Evolutionary conservation across 257 asterid species (phyloP), one percentile per base, ranked within the genome.

Genomic region (Nemophila menziesii): DNA sequence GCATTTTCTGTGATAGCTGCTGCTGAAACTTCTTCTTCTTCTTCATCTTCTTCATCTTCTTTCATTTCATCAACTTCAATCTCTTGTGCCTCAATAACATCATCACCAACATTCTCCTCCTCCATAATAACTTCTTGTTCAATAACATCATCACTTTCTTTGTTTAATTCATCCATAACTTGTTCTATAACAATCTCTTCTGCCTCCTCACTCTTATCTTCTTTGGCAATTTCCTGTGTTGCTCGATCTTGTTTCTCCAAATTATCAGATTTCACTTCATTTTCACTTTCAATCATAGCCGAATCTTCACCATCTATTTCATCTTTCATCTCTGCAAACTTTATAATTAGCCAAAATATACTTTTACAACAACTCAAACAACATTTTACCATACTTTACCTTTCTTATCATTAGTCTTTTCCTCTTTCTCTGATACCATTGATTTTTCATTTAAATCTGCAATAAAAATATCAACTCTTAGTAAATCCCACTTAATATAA

Each of bases 131-230:
- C 21, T 29, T 13, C 36, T 13, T n/a, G 2, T 33, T 15, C 46
- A 50, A 42, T 52, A 19, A 41, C 61, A n/a, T n/a, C n/a, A n/a
- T n/a, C n/a, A n/a, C n/a, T n/a, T n/a, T n/a, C n/a, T n/a, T n/a
- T n/a, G n/a, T n/a, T n/a, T n/a, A n/a, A n/a, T n/a, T n/a, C n/a
- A n/a, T 74, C 66, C 39, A 43, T 49, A 23, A 21, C 29, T 21
- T 49, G 55, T 49, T 48, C 55, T 13, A 47, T 43, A 41, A 46
- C 59, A 18, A 44, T 44, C 43, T 39, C 34, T 52, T 49, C 11
- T 40, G 39, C 3, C 20, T 46, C 44, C 29, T 39, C 54, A 44
- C 49, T 37, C n/a, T n/a, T n/a, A n/a, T n/a, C n/a, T n/a, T n/a
- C n/a, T n/a, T n/a, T n/a, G n/a, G n/a, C n/a, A n/a, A n/a, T n/a